phyloP scores from a whole-genome alignment of 441 rosid genomes.

The Corymbia citriodora region DNA sequence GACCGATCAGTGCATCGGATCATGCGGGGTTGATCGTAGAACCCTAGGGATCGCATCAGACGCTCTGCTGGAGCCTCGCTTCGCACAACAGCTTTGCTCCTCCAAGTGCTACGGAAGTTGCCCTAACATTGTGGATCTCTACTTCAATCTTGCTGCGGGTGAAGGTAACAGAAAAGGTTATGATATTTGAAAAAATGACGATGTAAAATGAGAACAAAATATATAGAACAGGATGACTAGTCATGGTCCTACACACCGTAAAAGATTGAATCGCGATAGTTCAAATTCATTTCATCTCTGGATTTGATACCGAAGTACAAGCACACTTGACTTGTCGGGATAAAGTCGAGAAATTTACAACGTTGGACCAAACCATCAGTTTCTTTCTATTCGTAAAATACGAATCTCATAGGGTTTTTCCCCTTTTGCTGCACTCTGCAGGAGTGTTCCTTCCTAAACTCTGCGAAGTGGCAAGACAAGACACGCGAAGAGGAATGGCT shows the following conservation, averaged over 20 bases:
- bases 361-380: background rate
- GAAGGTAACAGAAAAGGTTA: slow-evolving; percentile 43
- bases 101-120: slow-evolving; percentile 61
- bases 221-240: background rate
- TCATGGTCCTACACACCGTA: background rate
- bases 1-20: slow-evolving; percentile 52
- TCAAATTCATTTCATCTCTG: background rate
- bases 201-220: background rate
- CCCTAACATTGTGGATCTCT: slow-evolving; percentile 75
- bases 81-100: slow-evolving; percentile 61
- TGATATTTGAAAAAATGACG: background rate
- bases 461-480: slow-evolving; percentile 42
- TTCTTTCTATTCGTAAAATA: background rate
- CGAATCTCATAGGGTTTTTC: background rate
- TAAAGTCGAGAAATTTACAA: background rate
- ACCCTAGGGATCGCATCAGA: slow-evolving; percentile 81
- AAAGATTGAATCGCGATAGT: background rate
- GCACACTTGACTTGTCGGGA: background rate
- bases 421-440: slow-evolving; percentile 2
- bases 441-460: slow-evolving; percentile 77
- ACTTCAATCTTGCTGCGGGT: slow-evolving; percentile 83
- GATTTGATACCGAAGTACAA: background rate
- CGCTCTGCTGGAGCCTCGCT: slow-evolving; percentile 56
- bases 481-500: slow-evolving; percentile 43
- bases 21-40: slow-evolving; percentile 69